Evolutionary conservation across 441 rosid species (phyloP).

Genomic region (Pelargonium fulgidum): DNA sequence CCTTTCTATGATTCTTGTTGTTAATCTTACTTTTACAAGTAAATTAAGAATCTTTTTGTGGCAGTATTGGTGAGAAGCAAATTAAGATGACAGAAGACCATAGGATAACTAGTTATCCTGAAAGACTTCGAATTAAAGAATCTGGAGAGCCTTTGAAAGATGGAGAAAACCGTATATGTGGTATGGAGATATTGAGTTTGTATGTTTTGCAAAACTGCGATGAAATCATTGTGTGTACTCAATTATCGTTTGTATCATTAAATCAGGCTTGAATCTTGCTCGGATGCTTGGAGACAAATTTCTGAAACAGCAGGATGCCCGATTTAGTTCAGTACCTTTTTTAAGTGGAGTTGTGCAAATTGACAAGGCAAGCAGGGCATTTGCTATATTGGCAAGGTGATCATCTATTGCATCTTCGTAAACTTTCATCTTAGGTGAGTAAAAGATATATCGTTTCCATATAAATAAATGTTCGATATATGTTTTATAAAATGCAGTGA

Average conservation of each 20-base stretch:
- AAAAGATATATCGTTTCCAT: not conserved
- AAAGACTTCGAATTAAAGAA: slow-evolving; percentile 58
- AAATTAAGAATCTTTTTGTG: slow-evolving; percentile 24
- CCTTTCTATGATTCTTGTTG: not conserved
- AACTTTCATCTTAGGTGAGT: not conserved
- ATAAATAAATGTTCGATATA: not conserved
- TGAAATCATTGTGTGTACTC: too few species aligned
- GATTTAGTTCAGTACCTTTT: slow-evolving; percentile 82
- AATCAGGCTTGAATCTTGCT: slow-evolving; percentile 80
- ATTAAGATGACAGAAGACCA: slow-evolving; percentile 93
- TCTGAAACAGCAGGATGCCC: slow-evolving; percentile 77
- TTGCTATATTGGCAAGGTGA: slow-evolving; percentile 83
- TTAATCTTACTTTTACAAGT: slow-evolving; percentile 16
- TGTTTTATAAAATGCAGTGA: slow-evolving; percentile 45
- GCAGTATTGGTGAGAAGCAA: slow-evolving; percentile 66
- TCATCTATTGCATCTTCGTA: not conserved
- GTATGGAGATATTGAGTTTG: slow-evolving; percentile 29
- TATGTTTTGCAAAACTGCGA: not conserved
- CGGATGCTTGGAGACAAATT: slow-evolving; percentile 98
- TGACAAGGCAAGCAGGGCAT: slow-evolving; percentile 43
- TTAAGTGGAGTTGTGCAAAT: slow-evolving; percentile 66
- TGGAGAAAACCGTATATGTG: slow-evolving; percentile 72
- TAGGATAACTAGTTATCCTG: slow-evolving; percentile 59
- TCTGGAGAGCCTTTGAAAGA: slow-evolving; percentile 74
- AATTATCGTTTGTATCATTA: not conserved